These are phyloP conservation scores for Sporothrix brunneoviolacea DNA, from an alignment of 2,329 filamentous ascomycete species.

Conservation along the genomic window DNA sequence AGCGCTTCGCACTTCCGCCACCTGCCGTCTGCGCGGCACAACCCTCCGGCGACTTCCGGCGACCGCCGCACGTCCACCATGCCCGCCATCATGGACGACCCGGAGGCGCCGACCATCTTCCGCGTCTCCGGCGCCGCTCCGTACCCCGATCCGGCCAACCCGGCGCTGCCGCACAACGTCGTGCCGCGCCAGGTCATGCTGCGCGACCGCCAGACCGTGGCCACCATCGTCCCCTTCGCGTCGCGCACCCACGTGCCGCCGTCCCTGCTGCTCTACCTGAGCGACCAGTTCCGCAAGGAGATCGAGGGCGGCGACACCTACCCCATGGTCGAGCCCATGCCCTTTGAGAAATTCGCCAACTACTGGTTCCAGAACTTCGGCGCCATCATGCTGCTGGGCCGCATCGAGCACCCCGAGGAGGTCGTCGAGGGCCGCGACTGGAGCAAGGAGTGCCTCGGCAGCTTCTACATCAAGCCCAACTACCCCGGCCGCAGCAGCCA, in stretches of 20 bases:
- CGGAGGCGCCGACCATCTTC: conserved; percentile 62
- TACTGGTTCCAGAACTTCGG: conserved; percentile 93
- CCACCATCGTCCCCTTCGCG: conserved; percentile 76
- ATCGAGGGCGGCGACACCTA: conserved; percentile 91
- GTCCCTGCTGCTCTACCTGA: conserved; percentile 69
- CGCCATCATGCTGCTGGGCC: conserved; percentile 78
- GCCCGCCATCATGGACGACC: conserved; percentile 75
- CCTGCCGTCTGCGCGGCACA: no score
- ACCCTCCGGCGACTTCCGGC: no score
- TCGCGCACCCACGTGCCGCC: conserved; percentile 70
- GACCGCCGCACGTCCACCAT: conserved; percentile 45
- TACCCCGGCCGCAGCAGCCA: conserved; percentile 88
- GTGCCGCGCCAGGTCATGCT: conserved; percentile 71
- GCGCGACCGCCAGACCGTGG: conserved; percentile 74
- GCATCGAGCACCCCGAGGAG: conserved; percentile 56
- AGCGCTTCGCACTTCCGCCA: no score
- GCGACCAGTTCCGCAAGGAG: conserved; percentile 79
- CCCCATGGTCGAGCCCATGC: conserved; percentile 73
- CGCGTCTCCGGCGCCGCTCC: conserved; percentile 60
- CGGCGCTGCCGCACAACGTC: conserved; percentile 62
- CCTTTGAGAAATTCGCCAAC: conserved; percentile 65
- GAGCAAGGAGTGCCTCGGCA: conserved; percentile 75
- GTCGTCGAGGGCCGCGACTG: conserved; percentile 60
- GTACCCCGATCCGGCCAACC: conserved; percentile 55
- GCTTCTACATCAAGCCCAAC: conserved; percentile 92